Evolutionary conservation across 495 filamentous ascomycete species (phyloP).

Genomic region (Tuber calosporum): DNA sequence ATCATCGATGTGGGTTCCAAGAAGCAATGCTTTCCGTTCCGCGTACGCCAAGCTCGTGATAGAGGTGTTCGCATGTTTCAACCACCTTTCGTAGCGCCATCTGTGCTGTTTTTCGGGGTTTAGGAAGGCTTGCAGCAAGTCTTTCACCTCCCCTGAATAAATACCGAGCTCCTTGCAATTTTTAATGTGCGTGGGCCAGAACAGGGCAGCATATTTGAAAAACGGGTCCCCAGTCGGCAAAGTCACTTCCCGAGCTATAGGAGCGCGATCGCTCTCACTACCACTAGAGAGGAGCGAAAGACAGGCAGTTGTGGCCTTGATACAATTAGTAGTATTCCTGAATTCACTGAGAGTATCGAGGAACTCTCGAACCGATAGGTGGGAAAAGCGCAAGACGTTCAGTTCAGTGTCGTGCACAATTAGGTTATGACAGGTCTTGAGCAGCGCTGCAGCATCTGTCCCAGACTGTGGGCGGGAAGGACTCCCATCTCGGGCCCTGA

Average conservation of each 20-base stretch:
- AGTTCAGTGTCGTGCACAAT: neutral
- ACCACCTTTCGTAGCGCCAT: neutral
- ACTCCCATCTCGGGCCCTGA: neutral
- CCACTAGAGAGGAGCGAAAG: neutral
- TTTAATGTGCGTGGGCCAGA: conserved; percentile 10
- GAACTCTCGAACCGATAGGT: conserved; percentile 20
- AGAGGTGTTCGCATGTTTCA: neutral
- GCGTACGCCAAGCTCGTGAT: neutral
- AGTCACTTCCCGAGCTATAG: neutral
- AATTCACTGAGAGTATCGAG: neutral
- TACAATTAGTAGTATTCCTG: neutral
- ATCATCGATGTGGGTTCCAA: neutral
- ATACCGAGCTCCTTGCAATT: neutral
- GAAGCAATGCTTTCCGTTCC: neutral
- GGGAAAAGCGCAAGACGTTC: conserved; percentile 9
- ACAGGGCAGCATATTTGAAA: neutral
- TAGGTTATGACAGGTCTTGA: conserved; percentile 15
- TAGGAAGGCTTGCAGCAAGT: conserved; percentile 2
- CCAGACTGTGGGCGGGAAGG: neutral
- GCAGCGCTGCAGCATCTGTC: neutral
- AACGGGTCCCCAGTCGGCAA: neutral
- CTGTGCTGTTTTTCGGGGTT: conserved; percentile 1
- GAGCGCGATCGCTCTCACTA: neutral
- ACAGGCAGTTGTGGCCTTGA: conserved; percentile 18
- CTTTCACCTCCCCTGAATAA: neutral